phyloP scores from a whole-genome alignment of 257 asterid species.

The Nicotiana otophora region DNA sequence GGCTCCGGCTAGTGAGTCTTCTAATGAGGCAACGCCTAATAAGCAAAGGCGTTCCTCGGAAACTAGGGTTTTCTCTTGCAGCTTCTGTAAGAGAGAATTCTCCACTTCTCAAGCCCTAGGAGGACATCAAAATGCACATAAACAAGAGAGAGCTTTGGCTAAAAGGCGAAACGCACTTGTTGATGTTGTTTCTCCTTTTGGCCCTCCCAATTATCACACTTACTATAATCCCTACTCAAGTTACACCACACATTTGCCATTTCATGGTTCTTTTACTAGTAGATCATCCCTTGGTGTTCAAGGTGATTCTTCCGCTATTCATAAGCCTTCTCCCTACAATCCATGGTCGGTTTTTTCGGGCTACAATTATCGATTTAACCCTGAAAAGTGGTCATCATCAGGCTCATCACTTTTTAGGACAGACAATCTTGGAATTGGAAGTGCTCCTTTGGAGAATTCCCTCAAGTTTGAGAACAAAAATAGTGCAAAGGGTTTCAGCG shows the following conservation, averaged over 20 bases:
- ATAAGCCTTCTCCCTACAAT: slow-evolving; percentile 30
- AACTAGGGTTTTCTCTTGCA: slow-evolving; percentile 43
- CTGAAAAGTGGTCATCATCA: slow-evolving; percentile 21
- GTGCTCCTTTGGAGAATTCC: background rate
- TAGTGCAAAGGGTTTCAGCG: background rate
- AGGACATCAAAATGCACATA: slow-evolving; percentile 80
- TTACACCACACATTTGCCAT: slow-evolving; percentile 27
- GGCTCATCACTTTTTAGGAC: slow-evolving; percentile 9
- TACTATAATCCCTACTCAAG: slow-evolving; percentile 28
- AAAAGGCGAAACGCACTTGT: slow-evolving; percentile 39
- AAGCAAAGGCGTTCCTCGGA: slow-evolving; percentile 12
- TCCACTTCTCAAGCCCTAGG: slow-evolving; percentile 71
- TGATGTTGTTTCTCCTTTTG: slow-evolving; percentile 27
- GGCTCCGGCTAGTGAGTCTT: slow-evolving; percentile 9
- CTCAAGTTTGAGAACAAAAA: background rate
- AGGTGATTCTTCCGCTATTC: slow-evolving; percentile 32
- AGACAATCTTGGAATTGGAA: background rate
- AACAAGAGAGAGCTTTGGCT: slow-evolving; percentile 53
- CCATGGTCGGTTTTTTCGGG: slow-evolving; percentile 23
- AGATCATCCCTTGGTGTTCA: slow-evolving; percentile 34
- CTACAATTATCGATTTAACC: slow-evolving; percentile 14
- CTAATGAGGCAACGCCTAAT: slow-evolving; percentile 17
- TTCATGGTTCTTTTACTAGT: slow-evolving; percentile 21
- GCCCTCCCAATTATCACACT: slow-evolving; percentile 29
- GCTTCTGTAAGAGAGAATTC: slow-evolving; percentile 52